Percentiles rank a stretch among this genome's conserved stretches.
Evolutionary conservation across 1,284 basidiomycete species (phyloP).

Genomic region (Malassezia pachydermatis): DNA sequence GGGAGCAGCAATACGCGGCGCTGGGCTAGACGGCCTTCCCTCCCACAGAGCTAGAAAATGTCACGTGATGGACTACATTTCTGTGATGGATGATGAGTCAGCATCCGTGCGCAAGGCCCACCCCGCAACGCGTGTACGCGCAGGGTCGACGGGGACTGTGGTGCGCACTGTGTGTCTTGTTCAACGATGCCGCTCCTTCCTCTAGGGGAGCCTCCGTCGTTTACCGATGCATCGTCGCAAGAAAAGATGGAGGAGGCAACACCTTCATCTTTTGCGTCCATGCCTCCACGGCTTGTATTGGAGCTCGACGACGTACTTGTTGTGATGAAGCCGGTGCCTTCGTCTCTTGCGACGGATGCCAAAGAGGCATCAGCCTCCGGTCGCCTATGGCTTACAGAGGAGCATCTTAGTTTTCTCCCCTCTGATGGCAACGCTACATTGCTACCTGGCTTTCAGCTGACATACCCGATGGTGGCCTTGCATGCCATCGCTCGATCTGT

Average conservation of each 20-base stretch:
- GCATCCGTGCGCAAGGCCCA: constrained; percentile 4
- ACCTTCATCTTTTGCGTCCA: constrained; percentile 22
- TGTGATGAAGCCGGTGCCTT: constrained; percentile 1
- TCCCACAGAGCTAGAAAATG: constrained; percentile 4
- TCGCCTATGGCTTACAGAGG: constrained; percentile 30
- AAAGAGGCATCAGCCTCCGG: constrained; percentile 2
- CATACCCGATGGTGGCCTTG: constrained; percentile 35
- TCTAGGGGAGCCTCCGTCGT: constrained; percentile 18
- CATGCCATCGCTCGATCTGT: constrained; percentile 39
- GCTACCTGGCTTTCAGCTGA: constrained; percentile 26
- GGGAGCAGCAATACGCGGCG: constrained; percentile 20
- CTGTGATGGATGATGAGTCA: constrained; percentile 2
- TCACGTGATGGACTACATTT: constrained; percentile 15
- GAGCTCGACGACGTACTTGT: neutral
- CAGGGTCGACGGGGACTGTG: too few species aligned
- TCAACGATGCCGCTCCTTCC: constrained; percentile 12
- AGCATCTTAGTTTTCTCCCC: constrained; percentile 29
- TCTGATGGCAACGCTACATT: neutral
- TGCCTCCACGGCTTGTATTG: neutral
- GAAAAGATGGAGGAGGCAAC: constrained; percentile 22
- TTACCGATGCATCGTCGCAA: constrained; percentile 15
- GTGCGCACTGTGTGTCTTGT: neutral
- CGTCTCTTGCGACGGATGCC: neutral
- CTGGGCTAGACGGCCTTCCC: neutral
- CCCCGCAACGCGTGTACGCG: neutral